These are phyloP conservation scores for Arbutus unedo DNA, from an alignment of 148 eudicot genomes.

Conservation along the genomic window DNA sequence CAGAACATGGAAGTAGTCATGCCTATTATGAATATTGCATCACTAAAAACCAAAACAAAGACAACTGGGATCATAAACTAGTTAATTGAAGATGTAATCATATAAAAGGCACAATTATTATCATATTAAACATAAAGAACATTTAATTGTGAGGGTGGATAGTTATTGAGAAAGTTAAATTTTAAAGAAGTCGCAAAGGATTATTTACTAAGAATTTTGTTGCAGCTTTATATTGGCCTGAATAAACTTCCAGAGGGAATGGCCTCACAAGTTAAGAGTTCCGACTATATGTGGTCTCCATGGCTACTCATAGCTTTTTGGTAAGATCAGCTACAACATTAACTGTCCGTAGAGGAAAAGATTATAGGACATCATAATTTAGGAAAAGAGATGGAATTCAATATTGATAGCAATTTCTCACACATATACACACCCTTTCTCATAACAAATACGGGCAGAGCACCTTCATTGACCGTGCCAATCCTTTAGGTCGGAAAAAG, in stretches of 20 bases:
- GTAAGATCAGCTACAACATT: neutral
- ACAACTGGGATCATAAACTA: neutral
- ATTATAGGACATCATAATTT: neutral
- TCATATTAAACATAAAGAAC: neutral
- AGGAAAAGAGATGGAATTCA: neutral
- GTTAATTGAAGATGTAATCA: neutral
- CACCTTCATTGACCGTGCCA: neutral
- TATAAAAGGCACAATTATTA: neutral
- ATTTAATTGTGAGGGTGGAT: neutral
- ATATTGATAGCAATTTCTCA: neutral
- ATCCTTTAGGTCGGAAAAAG: slow-evolving; percentile 1
- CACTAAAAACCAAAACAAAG: neutral
- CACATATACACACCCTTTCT: neutral
- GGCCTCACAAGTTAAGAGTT: neutral
- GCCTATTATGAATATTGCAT: neutral
- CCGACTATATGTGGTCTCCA: neutral
- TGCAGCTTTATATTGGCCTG: neutral
- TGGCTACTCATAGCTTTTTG: neutral
- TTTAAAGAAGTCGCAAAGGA: neutral
- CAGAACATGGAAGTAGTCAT: neutral
- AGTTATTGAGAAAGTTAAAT: too few species aligned
- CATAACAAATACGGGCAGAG: neutral
- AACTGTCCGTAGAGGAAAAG: neutral
- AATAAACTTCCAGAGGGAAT: neutral
- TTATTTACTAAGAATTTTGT: neutral